Evolutionary conservation across 441 rosid species (phyloP).

Genomic region (Syzygium malaccense): DNA sequence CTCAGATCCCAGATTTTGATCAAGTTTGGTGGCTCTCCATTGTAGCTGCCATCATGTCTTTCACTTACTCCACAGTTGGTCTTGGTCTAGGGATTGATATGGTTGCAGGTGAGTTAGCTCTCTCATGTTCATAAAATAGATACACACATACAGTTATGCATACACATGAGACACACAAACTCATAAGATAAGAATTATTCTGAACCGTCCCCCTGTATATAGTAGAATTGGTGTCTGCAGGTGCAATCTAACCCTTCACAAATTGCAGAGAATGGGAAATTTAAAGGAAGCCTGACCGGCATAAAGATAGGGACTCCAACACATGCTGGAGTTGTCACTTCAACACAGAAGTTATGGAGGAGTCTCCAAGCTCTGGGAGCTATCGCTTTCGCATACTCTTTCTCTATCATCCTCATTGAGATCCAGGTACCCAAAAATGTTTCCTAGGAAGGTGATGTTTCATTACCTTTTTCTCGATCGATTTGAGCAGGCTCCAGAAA

Average conservation of each 20-base stretch:
- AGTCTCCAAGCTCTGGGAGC: constrained; percentile 62
- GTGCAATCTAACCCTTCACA: background rate
- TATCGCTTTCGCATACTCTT: constrained; percentile 62
- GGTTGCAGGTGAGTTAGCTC: constrained; percentile 43
- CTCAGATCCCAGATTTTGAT: constrained; percentile 88
- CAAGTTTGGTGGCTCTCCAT: constrained; percentile 87
- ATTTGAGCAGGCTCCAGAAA: background rate
- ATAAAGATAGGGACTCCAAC: constrained; percentile 45
- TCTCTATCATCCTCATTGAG: constrained; percentile 47
- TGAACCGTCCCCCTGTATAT: background rate
- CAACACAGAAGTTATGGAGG: constrained; percentile 75
- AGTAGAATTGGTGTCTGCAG: background rate
- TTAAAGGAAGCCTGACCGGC: constrained; percentile 75
- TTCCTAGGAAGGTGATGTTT: background rate
- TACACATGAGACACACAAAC: background rate
- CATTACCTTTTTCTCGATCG: background rate
- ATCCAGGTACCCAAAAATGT: constrained; percentile 34
- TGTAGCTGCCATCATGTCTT: constrained; percentile 85
- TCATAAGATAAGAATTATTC: background rate
- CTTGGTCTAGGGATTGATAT: constrained; percentile 68
- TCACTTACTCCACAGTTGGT: constrained; percentile 77
- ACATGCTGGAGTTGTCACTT: constrained; percentile 40
- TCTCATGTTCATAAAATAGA: background rate
- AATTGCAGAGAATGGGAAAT: constrained; percentile 31
- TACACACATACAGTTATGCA: background rate